Base-by-base conservation (phyloP, 495 filamentous ascomycete species). In the Penicillium cinerascens region DNA sequence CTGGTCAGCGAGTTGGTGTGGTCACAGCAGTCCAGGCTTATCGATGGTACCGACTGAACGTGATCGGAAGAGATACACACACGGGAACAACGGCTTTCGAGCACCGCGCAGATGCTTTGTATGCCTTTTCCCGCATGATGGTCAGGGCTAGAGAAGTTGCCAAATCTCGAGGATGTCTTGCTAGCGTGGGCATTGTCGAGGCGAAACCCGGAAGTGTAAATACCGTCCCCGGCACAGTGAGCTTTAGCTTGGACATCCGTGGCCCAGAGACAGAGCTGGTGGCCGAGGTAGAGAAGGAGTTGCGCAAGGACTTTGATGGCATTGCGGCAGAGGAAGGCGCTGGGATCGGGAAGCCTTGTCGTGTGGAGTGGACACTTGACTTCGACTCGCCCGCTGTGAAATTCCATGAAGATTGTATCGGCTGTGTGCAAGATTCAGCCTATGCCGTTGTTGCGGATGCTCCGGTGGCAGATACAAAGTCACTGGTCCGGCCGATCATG, bases 51-150 rank as follows among this genome's bases (percentile, higher is more conserved):
- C 86, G 79, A 3, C 64, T 92, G 10, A 80, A 79, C 16, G 77
- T 92, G 9, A 70, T 69, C 16, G 87, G 88, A 13, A 70, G 79
- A 53, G 86, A 88, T 59, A 82, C 80, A 17, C 88, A 91, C 59
- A 90, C 87, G 0, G 88, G 88, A 1, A 90, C 87, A 0, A 92
- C 88, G 1, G 81, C 83, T 17, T 83, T 90, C 37, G 63, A 73
- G 42, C 67, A 76, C 42, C 74, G 76, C 51, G 67, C 69, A 35
- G 86, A 91, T 59, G 84, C 86, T 1, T 71, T 91, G 47, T 81
- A 88, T 47, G 75, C 81, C 9, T 84, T 86, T 35, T 75, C 84
- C 0, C 82, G 81, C 29, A 79, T 91, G 74, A 88, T 93, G 56
- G 70, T 84, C 4, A 77, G 81, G 44, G 79, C 81, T 1, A 83